Base-by-base conservation (phyloP, 441 rosid species). In the Erysimum cheiri region DNA sequence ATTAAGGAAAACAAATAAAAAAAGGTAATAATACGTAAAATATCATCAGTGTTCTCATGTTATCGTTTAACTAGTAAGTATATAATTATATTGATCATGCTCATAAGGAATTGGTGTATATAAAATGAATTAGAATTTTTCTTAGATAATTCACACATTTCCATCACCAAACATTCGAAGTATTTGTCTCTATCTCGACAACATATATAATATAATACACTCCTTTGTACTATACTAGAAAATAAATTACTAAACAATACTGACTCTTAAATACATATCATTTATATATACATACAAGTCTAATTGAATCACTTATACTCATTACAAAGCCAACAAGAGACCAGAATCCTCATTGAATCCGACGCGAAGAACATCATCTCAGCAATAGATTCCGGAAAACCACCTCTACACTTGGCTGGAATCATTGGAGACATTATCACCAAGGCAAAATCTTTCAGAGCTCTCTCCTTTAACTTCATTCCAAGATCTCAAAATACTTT, bases 81-180 rank as follows among this genome's bases (percentile, higher is more conserved):
- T 52, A 46, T 32, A 32, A 32, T 7, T 1, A 52, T 61, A 62
- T 22, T 19, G 37, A 61, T n/a, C 55, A 62, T 52, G 48, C 19
- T 26, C 35, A 35, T 67, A 28, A 60, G 7, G 50, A 36, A 14
- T 46, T 12, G 60, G 49, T 46, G 46, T 54, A 22, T 67, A 44
- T 58, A 32, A 10, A 52, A 32, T 41, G 15, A 52, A 15, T 33
- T 26, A 17, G 10, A 13, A 24, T 11, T 48, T 58, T 24, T 26
- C 33, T 31, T 35, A 60, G 12, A 59, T 61, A 47, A 61, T 46
- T 74, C 37, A 46, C 69, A 68, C 78, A 61, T 68, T 36, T 61
- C 64, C 29, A 68, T 74, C 70, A 68, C 78, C 60, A 68, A 74
- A 68, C 78, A 74, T 74, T 74, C 74, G 53, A 55, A 61, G 70